Conservation (phyloP, 352 stramenopile species). For the Blastocystis sp. region DNA sequence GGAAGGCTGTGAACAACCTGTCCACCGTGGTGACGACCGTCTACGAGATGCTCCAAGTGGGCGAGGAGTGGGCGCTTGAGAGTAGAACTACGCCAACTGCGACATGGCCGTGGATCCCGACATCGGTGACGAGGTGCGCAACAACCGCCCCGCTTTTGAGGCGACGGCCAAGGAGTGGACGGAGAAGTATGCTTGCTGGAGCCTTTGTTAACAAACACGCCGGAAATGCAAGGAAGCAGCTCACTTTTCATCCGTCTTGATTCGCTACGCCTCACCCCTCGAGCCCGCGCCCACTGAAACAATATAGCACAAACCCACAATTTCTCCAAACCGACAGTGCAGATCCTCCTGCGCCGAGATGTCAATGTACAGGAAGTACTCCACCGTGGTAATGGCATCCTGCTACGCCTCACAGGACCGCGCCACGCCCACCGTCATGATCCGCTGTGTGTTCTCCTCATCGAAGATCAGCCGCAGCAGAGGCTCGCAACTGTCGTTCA, state of each 20-base stretch:
- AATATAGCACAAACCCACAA: slow-evolving; percentile 50
- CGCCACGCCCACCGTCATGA: slow-evolving; percentile 31
- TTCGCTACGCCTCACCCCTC: slow-evolving; percentile 36
- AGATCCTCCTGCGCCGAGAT: slow-evolving; percentile 36
- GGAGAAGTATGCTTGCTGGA: slow-evolving; percentile 57
- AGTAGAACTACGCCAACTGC: slow-evolving; percentile 64
- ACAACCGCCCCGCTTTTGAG: slow-evolving; percentile 40
- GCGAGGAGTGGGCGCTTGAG: not conserved
- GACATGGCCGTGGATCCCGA: slow-evolving; percentile 64
- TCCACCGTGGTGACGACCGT: slow-evolving; percentile 57
- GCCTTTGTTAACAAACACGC: slow-evolving; percentile 50
- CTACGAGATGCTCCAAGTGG: slow-evolving; percentile 63
- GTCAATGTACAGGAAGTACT: slow-evolving; percentile 32
- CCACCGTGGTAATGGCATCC: slow-evolving; percentile 17
- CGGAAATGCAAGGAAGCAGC: not conserved
- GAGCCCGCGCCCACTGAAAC: not conserved
- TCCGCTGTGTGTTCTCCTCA: slow-evolving; percentile 35
- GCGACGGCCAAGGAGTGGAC: slow-evolving; percentile 66
- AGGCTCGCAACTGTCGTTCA: slow-evolving; percentile 37
- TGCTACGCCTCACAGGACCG: not conserved
- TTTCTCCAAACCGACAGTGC: slow-evolving; percentile 34
- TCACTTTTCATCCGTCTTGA: slow-evolving; percentile 45
- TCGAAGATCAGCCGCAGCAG: slow-evolving; percentile 44
- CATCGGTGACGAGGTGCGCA: slow-evolving; percentile 57
- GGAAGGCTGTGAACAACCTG: slow-evolving; percentile 64